A percentile compares a stretch with the other conserved stretches of the same genome.
These are phyloP conservation scores for Colletotrichum orchidophilum DNA, from an alignment of 2,329 filamentous ascomycete genomes.

Conservation along the genomic window DNA sequence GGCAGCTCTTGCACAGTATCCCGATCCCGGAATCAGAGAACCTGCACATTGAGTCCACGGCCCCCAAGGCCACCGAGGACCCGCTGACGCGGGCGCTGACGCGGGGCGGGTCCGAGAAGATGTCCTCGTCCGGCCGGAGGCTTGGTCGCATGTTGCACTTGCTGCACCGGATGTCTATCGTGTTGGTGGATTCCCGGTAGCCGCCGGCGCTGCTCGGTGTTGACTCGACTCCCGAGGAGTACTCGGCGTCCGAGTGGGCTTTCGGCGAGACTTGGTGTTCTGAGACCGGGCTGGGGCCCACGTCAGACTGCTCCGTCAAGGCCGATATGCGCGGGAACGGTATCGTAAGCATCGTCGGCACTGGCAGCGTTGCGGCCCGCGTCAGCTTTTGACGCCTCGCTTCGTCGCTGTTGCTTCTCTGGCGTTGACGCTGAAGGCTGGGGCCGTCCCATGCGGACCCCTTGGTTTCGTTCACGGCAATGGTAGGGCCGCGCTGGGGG, in stretches of 20 bases:
- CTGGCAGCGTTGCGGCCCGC: background rate
- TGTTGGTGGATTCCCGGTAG: conserved; percentile 6
- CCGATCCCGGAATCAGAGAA: conserved; percentile 32
- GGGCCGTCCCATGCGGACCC: background rate
- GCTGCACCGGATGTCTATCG: conserved; percentile 26
- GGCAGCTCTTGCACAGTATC: conserved; percentile 22
- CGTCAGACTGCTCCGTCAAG: conserved; percentile 26
- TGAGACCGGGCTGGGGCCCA: background rate
- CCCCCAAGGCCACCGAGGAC: background rate
- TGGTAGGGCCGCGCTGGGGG: background rate
- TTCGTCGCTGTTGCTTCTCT: background rate
- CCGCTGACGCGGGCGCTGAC: background rate
- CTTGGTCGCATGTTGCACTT: conserved; percentile 30
- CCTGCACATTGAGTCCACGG: conserved; percentile 8
- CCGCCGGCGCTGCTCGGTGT: conserved; percentile 22
- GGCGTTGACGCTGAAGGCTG: background rate
- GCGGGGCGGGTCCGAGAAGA: conserved; percentile 11
- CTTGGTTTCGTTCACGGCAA: background rate
- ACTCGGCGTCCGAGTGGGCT: conserved; percentile 21
- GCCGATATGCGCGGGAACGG: conserved; percentile 27
- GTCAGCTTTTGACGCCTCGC: background rate
- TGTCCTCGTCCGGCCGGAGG: conserved; percentile 16
- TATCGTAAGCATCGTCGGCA: conserved; percentile 14
- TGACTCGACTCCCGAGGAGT: conserved; percentile 27
- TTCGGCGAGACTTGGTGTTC: conserved; percentile 4